Evolutionary conservation across 305 asterid genomes (phyloP).

Genomic region (Fraxinus sp.): DNA sequence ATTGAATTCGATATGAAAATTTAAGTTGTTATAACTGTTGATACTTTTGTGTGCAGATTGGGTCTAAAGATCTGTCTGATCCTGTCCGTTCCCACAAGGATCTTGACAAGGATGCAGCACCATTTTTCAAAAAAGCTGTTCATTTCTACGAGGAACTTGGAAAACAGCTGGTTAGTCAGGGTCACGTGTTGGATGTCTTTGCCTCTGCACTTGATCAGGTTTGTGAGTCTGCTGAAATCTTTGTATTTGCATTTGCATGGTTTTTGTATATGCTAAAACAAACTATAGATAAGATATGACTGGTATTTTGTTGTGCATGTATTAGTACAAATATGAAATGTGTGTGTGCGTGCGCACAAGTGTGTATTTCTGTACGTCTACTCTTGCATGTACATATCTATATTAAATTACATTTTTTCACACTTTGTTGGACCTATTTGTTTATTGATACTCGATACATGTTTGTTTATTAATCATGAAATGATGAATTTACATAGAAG

Average conservation of each 20-base stretch:
- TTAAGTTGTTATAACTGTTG: conserved; percentile 18
- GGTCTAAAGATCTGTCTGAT: conserved; percentile 89
- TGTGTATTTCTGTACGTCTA: not conserved
- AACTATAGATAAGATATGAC: not conserved
- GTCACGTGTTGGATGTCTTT: conserved; percentile 88
- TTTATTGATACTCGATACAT: not conserved
- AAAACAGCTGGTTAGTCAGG: conserved; percentile 79
- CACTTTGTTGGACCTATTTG: not conserved
- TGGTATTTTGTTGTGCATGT: not conserved
- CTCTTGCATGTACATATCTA: not conserved
- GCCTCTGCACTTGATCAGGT: conserved; percentile 99
- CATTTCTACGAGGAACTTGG: conserved; percentile 81
- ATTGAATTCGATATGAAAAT: conserved; percentile 8
- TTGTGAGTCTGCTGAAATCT: conserved; percentile 20
- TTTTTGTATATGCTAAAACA: conserved; percentile 1
- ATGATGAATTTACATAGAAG: not conserved
- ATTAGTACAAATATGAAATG: not conserved
- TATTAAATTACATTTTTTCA: not conserved
- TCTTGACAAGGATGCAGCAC: conserved; percentile 96
- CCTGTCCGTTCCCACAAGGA: conserved; percentile 98
- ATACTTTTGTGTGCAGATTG: conserved; percentile 60
- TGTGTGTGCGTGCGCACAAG: not conserved
- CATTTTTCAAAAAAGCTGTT: conserved; percentile 78
- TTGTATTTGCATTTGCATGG: not conserved
- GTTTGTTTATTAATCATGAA: not conserved